Evolutionary conservation across 495 filamentous ascomycete species (phyloP), one percentile per base, ranked within the genome.

Genomic region (Neurospora tetrasperma): DNA sequence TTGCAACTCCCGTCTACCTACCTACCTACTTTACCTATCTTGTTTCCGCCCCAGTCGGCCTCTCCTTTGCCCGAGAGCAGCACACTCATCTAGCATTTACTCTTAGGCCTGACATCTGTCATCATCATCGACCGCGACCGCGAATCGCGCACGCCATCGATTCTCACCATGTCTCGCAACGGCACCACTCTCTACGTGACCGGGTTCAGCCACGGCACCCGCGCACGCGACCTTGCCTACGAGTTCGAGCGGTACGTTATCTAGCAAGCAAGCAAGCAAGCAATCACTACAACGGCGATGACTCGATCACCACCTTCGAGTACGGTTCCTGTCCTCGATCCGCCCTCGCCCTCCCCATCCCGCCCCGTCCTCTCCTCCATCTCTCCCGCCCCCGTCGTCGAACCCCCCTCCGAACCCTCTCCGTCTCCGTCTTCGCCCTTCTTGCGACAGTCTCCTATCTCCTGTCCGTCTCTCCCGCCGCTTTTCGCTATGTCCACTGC

Each of bases 151-250:
- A 39, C 73, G 39, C 18, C 74, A 69, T 48, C 70, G 68, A 42
- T 71, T 66, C 54, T 66, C 81, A 86, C 75, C 77, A 98, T 97
- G 94, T 97, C 94, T 88, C 93, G 94, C 76, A 90, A 92, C 79
- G 90, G 91, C 71, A 97, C 94, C 54, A 99, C 96, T 41, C 93
- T 99, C 72, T 99, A 99, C 87, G 96, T 98, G 77, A 87, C 86
- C 79, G 96, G 96, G 87, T 99, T 99, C 84, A 96, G 95, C 86
- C 95, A 97, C 83, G 96, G 96, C 80, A 99, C 96, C 82, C 94
- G 96, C 86, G 96, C 96, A 82, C 94, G 96, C 89, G 96, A 99
- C 86, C 93, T 99, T 84, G 96, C 96, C 86, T 98, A 97, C 92
- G 96, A 99, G 89, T 98, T 98, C 92, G 94, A 97, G 92, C 81